Percentiles rank a stretch among this genome's conserved stretches.
phyloP scores from a whole-genome alignment of 108 stramenopile species.

The Bacterosira constricta region DNA sequence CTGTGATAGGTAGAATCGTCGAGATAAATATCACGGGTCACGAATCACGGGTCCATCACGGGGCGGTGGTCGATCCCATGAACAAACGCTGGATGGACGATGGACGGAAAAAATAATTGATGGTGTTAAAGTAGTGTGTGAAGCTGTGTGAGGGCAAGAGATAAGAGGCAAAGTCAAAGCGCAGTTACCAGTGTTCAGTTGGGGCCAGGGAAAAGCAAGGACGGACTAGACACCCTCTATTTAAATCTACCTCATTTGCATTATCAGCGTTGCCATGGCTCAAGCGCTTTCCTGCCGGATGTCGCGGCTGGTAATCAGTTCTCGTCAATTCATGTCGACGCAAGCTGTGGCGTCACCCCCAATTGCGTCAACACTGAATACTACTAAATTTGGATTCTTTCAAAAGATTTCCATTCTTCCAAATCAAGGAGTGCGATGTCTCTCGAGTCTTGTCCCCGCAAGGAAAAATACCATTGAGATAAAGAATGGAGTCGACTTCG shows the following conservation, averaged over 20 bases:
- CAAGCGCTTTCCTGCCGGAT: not conserved
- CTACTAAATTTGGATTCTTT: not conserved
- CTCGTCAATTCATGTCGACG: slow-evolving; percentile 4
- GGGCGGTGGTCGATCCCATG: no score
- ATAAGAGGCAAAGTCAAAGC: no score
- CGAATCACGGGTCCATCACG: no score
- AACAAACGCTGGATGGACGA: no score
- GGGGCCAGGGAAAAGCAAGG: no score
- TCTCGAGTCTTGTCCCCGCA: slow-evolving; percentile 2
- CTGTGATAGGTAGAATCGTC: no score
- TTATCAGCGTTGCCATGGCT: no score
- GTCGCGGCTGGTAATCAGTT: slow-evolving; percentile 11
- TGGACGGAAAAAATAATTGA: no score
- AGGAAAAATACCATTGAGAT: not conserved
- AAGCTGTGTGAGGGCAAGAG: no score
- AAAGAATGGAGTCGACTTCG: slow-evolving; percentile 4
- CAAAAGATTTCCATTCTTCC: not conserved
- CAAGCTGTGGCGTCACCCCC: not conserved
- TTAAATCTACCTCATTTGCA: not conserved
- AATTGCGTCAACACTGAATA: not conserved
- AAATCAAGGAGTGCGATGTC: not conserved
- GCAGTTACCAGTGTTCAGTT: no score
- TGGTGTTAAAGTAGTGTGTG: no score
- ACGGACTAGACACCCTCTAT: not conserved
- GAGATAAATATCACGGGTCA: no score